phyloP scores from a whole-genome alignment of 1,284 basidiomycete species.

The Ustilago cynodontis region DNA sequence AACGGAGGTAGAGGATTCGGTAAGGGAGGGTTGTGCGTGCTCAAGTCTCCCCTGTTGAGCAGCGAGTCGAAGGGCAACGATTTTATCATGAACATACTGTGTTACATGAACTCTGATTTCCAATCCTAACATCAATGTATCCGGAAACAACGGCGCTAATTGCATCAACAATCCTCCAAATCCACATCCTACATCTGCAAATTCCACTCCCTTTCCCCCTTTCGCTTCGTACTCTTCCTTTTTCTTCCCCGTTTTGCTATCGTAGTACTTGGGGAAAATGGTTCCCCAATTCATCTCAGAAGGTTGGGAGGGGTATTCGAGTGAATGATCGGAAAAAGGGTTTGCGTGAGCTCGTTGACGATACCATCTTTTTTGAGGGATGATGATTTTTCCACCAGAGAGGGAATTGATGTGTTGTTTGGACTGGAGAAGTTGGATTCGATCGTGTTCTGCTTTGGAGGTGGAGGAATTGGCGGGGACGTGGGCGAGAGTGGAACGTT shows the following conservation, averaged over 20 bases:
- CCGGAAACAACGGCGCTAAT: constrained; percentile 90
- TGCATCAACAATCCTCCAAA: constrained; percentile 94
- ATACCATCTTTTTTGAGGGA: constrained; percentile 89
- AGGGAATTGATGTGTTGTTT: constrained; percentile 57
- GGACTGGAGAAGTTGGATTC: constrained; percentile 44
- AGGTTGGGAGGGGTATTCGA: constrained; percentile 89
- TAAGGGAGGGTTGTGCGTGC: constrained; percentile 1
- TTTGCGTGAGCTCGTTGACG: constrained; percentile 97
- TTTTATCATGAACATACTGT: constrained; percentile 94
- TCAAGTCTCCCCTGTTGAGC: constrained; percentile 66
- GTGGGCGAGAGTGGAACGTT: constrained; percentile 34
- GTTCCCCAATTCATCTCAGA: constrained; percentile 83
- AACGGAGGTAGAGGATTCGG: neutral
- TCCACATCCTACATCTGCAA: constrained; percentile 97
- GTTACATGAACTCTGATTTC: constrained; percentile 97
- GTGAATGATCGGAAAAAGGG: constrained; percentile 93
- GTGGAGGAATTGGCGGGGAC: constrained; percentile 23
- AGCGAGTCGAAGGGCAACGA: constrained; percentile 81
- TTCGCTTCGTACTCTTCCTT: constrained; percentile 6
- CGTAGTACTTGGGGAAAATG: constrained; percentile 83
- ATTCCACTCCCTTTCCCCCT: constrained; percentile 78
- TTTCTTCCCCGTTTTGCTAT: constrained; percentile 48
- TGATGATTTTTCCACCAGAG: constrained; percentile 55
- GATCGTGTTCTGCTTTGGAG: constrained; percentile 39
- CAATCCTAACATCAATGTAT: constrained; percentile 94